Evolutionary conservation across 2,329 filamentous ascomycete genomes (phyloP), one percentile per base, ranked within the genome.

Genomic region (Cordyceps javanica): DNA sequence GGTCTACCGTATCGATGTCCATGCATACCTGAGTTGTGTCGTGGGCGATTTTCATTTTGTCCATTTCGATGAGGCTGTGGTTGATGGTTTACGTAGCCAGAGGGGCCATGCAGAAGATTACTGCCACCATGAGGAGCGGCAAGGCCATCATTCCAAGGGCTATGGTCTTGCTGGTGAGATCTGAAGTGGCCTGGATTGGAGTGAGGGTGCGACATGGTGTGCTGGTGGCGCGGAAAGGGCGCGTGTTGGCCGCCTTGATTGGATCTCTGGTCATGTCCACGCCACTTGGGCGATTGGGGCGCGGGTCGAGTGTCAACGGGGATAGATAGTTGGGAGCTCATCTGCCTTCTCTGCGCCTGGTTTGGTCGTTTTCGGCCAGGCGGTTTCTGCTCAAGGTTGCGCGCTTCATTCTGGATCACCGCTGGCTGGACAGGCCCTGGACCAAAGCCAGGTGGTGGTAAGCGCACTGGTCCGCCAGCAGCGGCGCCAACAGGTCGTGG

Each of bases 321-420:
- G 46, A 86, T 79, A 0, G 80, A 77, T 19, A 85, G 64, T 61
- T 86, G 79, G 5, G 82, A 76, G 57, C 77, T 84, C 80, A 85
- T 82, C 64, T 86, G 82, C 23, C 83, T 78, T 50, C 83, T 76
- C 63, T 86, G 81, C 1, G 83, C 83, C 65, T 87, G 84, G 60
- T 87, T 87, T 3, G 74, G 78, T 23, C 83, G 80, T 63, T 78
- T 83, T 63, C 73, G 73, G 52, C 63, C 60, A n/a, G 66, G 57
- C 55, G 34, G 13, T 19, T 53, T 54, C 42, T 38, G 34, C 25
- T 32, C 52, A 25, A 26, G 46, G n/a, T 13, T 21, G 4, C n/a
- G n/a, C 10, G 10, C n/a, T 34, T 23, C 36, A n/a, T 14, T 39
- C 14, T 39, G 36, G 5, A 39, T 19, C 26, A 21, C 45, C 19